Conservation (phyloP, 306 rosid species). For the Astragalus glycyphyllos region DNA sequence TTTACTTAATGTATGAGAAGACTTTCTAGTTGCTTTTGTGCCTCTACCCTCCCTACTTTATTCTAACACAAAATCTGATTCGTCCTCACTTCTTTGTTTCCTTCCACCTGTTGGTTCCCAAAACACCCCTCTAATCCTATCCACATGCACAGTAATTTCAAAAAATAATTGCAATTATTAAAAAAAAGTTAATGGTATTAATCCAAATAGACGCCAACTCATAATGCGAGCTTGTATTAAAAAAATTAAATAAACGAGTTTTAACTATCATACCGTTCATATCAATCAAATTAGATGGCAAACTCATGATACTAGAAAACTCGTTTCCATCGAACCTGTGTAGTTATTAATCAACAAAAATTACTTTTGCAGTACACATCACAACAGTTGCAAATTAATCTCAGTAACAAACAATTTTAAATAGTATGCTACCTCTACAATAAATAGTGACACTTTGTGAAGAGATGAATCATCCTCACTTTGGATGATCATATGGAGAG, state of each 20-base stretch:
- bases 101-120: slow-evolving; percentile 44
- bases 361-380: not conserved
- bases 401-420: not conserved
- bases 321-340: not conserved
- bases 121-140: slow-evolving; percentile 50
- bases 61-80: slow-evolving; percentile 54
- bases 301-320: not conserved
- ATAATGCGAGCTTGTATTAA: not conserved
- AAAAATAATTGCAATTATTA: not conserved
- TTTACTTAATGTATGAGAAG: slow-evolving; percentile 49
- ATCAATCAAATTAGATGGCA: slow-evolving; percentile 25
- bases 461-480: too few species aligned
- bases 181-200: slow-evolving; percentile 31
- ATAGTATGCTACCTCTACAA: not conserved
- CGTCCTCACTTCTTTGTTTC: slow-evolving; percentile 28
- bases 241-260: not conserved
- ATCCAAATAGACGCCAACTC: slow-evolving; percentile 41
- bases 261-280: not conserved
- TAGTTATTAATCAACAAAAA: slow-evolving; percentile 5
- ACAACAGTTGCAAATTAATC: slow-evolving; percentile 18
- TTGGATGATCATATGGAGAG: too few species aligned
- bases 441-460: too few species aligned
- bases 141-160: slow-evolving; percentile 46
- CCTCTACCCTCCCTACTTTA: slow-evolving; percentile 54
- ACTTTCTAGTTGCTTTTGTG: slow-evolving; percentile 59